Evolutionary conservation across 805 yeast genomes (phyloP), one percentile per base, ranked within the genome.

Genomic region (Candida pseudofarinosa): DNA sequence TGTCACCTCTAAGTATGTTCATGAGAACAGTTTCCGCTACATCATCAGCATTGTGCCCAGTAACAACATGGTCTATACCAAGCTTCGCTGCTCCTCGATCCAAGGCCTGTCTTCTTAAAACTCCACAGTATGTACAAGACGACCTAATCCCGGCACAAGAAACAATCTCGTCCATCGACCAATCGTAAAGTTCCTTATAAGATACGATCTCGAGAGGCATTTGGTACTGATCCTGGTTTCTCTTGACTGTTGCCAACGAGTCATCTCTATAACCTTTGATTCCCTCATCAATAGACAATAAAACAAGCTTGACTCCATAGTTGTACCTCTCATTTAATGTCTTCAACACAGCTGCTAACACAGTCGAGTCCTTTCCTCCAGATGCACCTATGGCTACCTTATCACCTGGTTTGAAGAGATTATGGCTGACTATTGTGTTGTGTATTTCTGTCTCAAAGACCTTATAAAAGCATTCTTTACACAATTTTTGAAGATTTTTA

Each of bases 121-220:
- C 99, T 39, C 99, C 99, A 70, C 99, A 93, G 59, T 93, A 93
- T 0, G 99, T 93, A 65, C 99, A 93, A 59, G 95, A 87, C 52
- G 88, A 88, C 59, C 96, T 75, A 31, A 87, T 83, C 4, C 98
- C 98, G 1, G 97, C 93, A 59, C 93, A 87, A 0, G 90, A 81
- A 1, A 93, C 99, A 40, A 93, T 88, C 55, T 88, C 95, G 69
- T 93, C 99, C 99, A 93, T 93, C 10, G 96, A 88, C 99, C 99
- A 93, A 56, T 90, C 83, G 60, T 93, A 93, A 12, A 93, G 70
- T 23, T 90, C 96, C 49, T 80, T 80, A 55, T 93, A 93, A 12
- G 96, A 85, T 4, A 93, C 81, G 43, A 88, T 84, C 54, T 82
- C 83, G 41, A 88, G 65, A 1, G 88, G 89, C 73, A 88, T 74